Conservation (phyloP, 495 filamentous ascomycete species). For the Neurospora sp. region DNA sequence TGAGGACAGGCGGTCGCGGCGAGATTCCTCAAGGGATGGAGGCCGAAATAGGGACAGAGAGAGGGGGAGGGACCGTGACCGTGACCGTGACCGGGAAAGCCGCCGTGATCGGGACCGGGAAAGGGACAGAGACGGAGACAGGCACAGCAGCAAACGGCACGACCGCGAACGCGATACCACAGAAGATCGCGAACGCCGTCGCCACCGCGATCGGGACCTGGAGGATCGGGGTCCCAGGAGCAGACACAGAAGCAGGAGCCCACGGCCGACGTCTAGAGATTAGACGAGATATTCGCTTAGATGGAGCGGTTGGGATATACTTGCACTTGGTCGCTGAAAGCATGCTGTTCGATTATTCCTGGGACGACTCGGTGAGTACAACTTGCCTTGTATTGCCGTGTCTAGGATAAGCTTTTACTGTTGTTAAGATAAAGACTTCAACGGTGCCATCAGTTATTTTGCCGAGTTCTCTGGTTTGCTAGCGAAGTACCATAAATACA, state of each 20-base stretch:
- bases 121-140: constrained; percentile 6
- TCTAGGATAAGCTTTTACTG: background rate
- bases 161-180: constrained; percentile 10
- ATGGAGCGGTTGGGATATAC: background rate
- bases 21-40: background rate
- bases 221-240: background rate
- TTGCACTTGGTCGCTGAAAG: background rate
- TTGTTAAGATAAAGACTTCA: background rate
- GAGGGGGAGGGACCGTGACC: constrained; percentile 3
- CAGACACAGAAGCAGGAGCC: background rate
- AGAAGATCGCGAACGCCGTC: constrained; percentile 9
- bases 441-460: background rate
- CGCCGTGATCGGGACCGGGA: constrained; percentile 10
- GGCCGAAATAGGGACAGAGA: constrained; percentile 5
- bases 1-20: background rate
- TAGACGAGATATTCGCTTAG: background rate
- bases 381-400: background rate
- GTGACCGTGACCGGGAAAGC: constrained; percentile 15
- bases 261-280: background rate
- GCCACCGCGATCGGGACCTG: constrained; percentile 2
- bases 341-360: background rate
- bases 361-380: background rate
- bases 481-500: background rate
- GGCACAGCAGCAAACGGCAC: constrained; percentile 7
- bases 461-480: background rate